Percentiles rank a stretch among this genome's conserved stretches.
These are phyloP conservation scores for Tylopilus balloui DNA, from an alignment of 768 basidiomycete genomes.

Conservation along the genomic window DNA sequence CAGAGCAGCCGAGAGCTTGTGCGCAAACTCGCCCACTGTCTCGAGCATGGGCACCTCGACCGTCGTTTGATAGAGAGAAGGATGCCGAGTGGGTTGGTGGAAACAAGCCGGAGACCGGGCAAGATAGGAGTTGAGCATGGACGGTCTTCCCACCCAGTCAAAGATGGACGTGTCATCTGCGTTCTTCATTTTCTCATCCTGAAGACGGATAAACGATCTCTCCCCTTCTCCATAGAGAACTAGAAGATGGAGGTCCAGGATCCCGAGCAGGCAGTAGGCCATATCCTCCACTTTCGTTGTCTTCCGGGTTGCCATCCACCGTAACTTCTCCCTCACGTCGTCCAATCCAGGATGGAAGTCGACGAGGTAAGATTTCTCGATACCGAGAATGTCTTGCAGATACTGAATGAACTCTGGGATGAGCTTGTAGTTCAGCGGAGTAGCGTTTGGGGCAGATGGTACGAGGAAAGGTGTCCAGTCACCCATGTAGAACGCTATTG, in stretches of 20 bases:
- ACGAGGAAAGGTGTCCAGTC: constrained; percentile 23
- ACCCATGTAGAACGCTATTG: constrained; percentile 23
- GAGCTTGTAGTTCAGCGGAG: constrained; percentile 21
- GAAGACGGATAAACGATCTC: constrained; percentile 22
- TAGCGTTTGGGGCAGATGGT: background rate
- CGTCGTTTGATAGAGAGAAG: background rate
- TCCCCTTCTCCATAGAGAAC: constrained; percentile 25
- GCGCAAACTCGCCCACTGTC: constrained; percentile 12
- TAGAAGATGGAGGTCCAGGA: constrained; percentile 27
- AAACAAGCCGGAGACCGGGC: constrained; percentile 25
- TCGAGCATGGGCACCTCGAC: constrained; percentile 8
- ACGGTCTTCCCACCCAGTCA: constrained; percentile 27
- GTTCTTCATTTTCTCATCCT: constrained; percentile 28
- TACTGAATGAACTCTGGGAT: constrained; percentile 16
- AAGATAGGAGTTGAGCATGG: constrained; percentile 25
- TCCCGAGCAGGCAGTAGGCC: constrained; percentile 29
- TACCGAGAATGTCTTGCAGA: constrained; percentile 14
- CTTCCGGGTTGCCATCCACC: constrained; percentile 26
- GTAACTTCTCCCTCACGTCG: constrained; percentile 23
- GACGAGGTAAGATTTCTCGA: constrained; percentile 20
- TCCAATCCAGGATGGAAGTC: constrained; percentile 24
- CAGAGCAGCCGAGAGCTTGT: constrained; percentile 13
- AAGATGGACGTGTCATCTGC: constrained; percentile 25
- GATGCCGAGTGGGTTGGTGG: constrained; percentile 10
- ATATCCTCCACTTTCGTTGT: constrained; percentile 30